phyloP scores from a whole-genome alignment of 2,329 filamentous ascomycete genomes.

The Orbilia javanica region DNA sequence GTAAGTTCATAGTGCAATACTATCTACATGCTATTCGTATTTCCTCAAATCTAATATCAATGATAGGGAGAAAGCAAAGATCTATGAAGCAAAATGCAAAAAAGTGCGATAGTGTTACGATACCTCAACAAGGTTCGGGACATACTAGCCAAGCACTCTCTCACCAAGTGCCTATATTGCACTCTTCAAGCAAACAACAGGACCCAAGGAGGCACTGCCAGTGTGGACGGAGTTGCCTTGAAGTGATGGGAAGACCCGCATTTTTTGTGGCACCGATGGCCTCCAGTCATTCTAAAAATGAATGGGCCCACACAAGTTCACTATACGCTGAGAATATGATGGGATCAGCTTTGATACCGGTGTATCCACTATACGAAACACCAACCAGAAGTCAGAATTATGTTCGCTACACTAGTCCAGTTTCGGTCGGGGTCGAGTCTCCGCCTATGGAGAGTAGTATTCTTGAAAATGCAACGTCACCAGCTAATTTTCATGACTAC shows the following conservation, averaged over 20 bases:
- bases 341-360: constrained; percentile 4
- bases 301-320: not conserved
- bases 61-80: not conserved
- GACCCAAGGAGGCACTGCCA: not conserved
- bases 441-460: not conserved
- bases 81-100: not conserved
- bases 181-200: not conserved
- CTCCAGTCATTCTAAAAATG: not conserved
- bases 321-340: not conserved
- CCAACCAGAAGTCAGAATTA: not conserved
- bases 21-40: not conserved
- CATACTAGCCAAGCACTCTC: not conserved
- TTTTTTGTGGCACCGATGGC: constrained; percentile 8
- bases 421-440: not conserved
- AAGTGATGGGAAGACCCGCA: constrained; percentile 2
- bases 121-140: not conserved
- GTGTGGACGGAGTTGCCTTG: not conserved
- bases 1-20: constrained; percentile 70
- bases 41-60: not conserved
- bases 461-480: not conserved
- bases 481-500: not conserved
- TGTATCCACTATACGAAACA: constrained; percentile 12
- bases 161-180: not conserved
- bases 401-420: not conserved
- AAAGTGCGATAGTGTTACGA: not conserved